A percentile compares a stretch with the other conserved stretches of the same genome.
These are phyloP conservation scores for Microbotryomycetes sp. DNA, from an alignment of 1,284 basidiomycete species.

Conservation along the genomic window DNA sequence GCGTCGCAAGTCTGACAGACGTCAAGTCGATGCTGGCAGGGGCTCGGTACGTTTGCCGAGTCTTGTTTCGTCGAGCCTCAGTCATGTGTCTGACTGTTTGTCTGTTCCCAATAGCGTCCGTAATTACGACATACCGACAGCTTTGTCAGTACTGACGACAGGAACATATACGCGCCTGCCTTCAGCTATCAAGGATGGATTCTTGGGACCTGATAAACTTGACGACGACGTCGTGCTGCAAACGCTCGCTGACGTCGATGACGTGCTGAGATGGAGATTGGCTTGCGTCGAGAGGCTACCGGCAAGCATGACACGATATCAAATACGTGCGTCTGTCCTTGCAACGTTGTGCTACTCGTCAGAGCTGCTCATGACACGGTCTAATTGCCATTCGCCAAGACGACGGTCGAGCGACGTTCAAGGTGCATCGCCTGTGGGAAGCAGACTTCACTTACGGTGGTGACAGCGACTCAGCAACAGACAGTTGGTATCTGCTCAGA, in stretches of 20 bases:
- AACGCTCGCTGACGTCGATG: slow-evolving; percentile 65
- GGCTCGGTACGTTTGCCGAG: slow-evolving; percentile 38
- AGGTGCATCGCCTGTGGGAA: slow-evolving; percentile 65
- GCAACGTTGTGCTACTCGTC: not conserved
- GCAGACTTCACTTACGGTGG: slow-evolving; percentile 62
- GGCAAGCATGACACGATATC: slow-evolving; percentile 63
- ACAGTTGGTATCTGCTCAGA: slow-evolving; percentile 74
- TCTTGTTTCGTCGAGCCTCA: slow-evolving; percentile 2
- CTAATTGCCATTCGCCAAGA: slow-evolving; percentile 39
- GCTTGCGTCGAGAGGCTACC: slow-evolving; percentile 41
- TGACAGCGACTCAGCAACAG: slow-evolving; percentile 47
- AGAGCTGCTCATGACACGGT: not conserved
- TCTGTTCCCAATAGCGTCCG: slow-evolving; percentile 53
- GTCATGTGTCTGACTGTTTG: slow-evolving; percentile 2
- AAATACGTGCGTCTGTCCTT: slow-evolving; percentile 53
- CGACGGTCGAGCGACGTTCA: slow-evolving; percentile 70
- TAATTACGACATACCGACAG: slow-evolving; percentile 83
- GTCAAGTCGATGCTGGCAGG: slow-evolving; percentile 52
- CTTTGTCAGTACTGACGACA: slow-evolving; percentile 73
- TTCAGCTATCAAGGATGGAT: slow-evolving; percentile 55
- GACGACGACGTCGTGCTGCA: slow-evolving; percentile 59
- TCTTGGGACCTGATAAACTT: slow-evolving; percentile 60
- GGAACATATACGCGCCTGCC: slow-evolving; percentile 76
- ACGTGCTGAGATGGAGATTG: slow-evolving; percentile 66
- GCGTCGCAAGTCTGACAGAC: slow-evolving; percentile 58